Percentiles rank a stretch among this genome's conserved stretches.
Evolutionary conservation across 2,329 filamentous ascomycete genomes (phyloP).

Genomic region (Cladobotryum protrusum): DNA sequence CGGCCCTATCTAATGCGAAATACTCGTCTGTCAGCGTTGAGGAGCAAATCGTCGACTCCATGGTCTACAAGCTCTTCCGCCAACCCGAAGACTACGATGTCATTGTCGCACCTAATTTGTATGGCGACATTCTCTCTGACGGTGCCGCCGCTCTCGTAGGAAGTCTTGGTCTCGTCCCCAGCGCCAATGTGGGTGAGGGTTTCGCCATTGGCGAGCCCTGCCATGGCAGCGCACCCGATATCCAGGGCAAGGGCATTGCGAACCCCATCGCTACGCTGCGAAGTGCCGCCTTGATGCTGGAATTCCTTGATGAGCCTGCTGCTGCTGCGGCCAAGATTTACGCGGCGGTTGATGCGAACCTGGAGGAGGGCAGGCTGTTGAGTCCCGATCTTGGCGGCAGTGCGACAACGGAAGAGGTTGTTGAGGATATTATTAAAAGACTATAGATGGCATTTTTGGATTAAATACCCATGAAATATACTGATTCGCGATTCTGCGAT

Average conservation of each 20-base stretch:
- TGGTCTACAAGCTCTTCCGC: constrained; percentile 99
- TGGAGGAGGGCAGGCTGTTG: constrained; percentile 75
- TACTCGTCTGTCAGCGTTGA: constrained; percentile 98
- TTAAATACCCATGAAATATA: no score
- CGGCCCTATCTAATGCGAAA: constrained; percentile 77
- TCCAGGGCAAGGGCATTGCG: constrained; percentile 84
- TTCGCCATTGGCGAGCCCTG: constrained; percentile 98
- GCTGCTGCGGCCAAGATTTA: constrained; percentile 85
- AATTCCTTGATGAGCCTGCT: constrained; percentile 82
- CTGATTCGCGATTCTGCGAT: no score
- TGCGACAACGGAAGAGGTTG: constrained; percentile 78
- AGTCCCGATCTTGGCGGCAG: constrained; percentile 87
- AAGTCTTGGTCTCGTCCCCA: constrained; percentile 84
- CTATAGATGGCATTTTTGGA: constrained; percentile 46
- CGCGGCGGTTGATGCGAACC: constrained; percentile 80
- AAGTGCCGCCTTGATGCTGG: constrained; percentile 88
- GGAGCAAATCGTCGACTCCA: constrained; percentile 98
- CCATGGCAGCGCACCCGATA: constrained; percentile 93
- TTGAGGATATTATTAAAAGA: constrained; percentile 78
- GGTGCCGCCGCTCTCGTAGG: constrained; percentile 92
- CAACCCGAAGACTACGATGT: constrained; percentile 94
- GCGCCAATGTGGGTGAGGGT: constrained; percentile 86
- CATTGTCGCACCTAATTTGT: constrained; percentile 89
- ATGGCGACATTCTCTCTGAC: constrained; percentile 91
- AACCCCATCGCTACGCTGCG: constrained; percentile 95